Evolutionary conservation across 2,329 filamentous ascomycete genomes (phyloP), one percentile per base, ranked within the genome.

Genomic region (Rhinocladiella mackenziei): DNA sequence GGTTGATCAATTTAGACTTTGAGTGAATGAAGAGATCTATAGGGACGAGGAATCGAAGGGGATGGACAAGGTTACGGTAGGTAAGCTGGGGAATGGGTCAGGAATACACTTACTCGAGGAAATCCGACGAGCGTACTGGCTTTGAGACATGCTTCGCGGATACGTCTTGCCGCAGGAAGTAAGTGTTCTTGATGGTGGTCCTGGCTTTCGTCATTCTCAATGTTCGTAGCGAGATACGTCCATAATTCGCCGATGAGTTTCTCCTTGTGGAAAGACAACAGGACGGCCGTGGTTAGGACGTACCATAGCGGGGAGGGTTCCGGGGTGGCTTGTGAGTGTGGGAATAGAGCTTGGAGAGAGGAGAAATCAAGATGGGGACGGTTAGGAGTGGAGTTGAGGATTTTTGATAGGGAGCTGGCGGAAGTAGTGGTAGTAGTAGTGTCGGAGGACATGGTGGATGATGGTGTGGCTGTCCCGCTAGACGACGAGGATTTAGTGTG

Each of bases 111-210:
- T 51, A 59, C 58, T 19, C 56, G 48, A 9, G 58, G 58, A 45
- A 60, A 60, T 7, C 58, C 58, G 29, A 60, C 58, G 3, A 60
- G 50, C 7, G 58, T 58, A 41, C 57, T 59, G 15, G 57, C 51
- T 38, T 60, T 60, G 13, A 60, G 44, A 31, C 57, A 59, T 10
- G 55, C 50, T 39, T 58, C 57, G 22, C 55, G 42, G 11, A 60
- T 57, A n/a, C 55, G 49, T 37, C 56, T 40, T 22, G 57, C 58
- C 28, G 50, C 50, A 10, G 48, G 19, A 6, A 57, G 40, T 10
- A 49, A 41, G 11, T 44, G 20, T 7, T 46, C 37, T 30, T 28
- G 22, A 13, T 34, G 30, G 5, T 28, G 19, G 2, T 22, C 13
- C 11, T 20, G 10, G 5, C 8, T 22, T 10, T 45, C 36, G 17